These are phyloP conservation scores for Candida chilensis DNA, from an alignment of 805 yeast genomes.

Conservation along the genomic window DNA sequence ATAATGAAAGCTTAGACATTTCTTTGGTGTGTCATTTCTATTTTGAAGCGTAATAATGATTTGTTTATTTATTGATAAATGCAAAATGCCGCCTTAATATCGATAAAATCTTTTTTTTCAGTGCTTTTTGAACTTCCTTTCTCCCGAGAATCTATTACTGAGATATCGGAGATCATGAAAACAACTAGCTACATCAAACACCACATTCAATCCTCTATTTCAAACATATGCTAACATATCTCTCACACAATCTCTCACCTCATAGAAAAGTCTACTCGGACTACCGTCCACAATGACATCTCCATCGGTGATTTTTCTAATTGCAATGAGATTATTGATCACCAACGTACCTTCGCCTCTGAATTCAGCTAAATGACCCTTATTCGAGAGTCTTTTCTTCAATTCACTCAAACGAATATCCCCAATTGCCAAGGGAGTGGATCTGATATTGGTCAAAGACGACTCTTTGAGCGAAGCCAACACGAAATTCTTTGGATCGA, in stretches of 20 bases:
- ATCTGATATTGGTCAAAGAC: constrained; percentile 1
- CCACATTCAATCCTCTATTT: constrained; percentile 1
- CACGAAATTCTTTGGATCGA: constrained; percentile 3
- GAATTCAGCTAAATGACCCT: constrained; percentile 73
- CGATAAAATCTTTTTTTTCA: too few relatives aligned
- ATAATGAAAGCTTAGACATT: too few relatives aligned
- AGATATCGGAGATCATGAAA: neutral
- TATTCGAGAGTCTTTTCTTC: constrained; percentile 46
- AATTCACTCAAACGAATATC: constrained; percentile 80
- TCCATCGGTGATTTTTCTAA: constrained; percentile 74
- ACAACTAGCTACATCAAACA: neutral
- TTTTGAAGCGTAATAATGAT: neutral
- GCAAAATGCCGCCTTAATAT: neutral
- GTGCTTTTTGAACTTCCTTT: too few relatives aligned
- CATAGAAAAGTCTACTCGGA: constrained; percentile 65
- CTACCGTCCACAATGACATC: constrained; percentile 81
- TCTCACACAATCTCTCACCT: constrained; percentile 63
- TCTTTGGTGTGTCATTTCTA: too few relatives aligned
- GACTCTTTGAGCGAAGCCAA: constrained; percentile 2
- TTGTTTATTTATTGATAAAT: neutral
- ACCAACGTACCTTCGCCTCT: constrained; percentile 90
- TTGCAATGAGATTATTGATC: constrained; percentile 67
- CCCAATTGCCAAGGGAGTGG: constrained; percentile 65
- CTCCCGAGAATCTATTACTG: too few relatives aligned
- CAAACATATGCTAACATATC: constrained; percentile 69